Conservation (phyloP, 2,329 filamentous ascomycete genomes). For the Fusarium sp. region DNA sequence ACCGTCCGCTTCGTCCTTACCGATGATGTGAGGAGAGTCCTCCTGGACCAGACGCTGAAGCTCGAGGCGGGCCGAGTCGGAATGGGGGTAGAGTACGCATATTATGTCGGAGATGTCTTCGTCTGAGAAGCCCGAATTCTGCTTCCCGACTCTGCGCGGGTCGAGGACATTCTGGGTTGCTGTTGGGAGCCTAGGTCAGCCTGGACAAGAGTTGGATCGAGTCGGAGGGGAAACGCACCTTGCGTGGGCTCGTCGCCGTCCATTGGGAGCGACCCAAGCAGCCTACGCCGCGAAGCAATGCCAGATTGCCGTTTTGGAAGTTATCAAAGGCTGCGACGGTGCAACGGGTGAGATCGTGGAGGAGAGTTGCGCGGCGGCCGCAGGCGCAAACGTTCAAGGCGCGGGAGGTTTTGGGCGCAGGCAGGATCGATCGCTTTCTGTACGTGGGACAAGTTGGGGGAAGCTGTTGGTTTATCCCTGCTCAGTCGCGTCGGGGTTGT, state of each 20-base stretch:
- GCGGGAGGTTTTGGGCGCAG: constrained; percentile 15
- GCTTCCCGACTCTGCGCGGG: constrained; percentile 80
- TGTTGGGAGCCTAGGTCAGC: constrained; percentile 45
- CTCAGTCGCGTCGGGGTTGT: constrained; percentile 8
- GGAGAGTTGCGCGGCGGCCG: constrained; percentile 14
- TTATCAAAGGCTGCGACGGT: constrained; percentile 17
- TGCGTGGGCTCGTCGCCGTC: constrained; percentile 59
- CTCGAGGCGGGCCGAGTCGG: constrained; percentile 77
- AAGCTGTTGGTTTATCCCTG: constrained; percentile 18
- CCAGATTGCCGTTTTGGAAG: constrained; percentile 30
- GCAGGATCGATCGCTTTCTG: constrained; percentile 13
- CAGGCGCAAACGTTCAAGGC: constrained; percentile 26
- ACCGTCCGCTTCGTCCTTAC: constrained; percentile 61
- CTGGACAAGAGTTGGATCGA: constrained; percentile 1
- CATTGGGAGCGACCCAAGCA: constrained; percentile 54
- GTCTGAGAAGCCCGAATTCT: constrained; percentile 85
- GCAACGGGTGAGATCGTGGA: constrained; percentile 7
- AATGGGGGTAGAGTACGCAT: constrained; percentile 86
- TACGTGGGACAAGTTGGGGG: constrained; percentile 17
- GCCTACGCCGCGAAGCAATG: constrained; percentile 40
- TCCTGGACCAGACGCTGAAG: constrained; percentile 66
- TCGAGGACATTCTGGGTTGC: constrained; percentile 86
- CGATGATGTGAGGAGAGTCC: constrained; percentile 62
- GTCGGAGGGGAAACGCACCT: constrained; percentile 46
- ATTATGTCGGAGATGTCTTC: constrained; percentile 89